A percentile compares a stretch with the other conserved stretches of the same genome.
Conservation (phyloP, 345 rosid species). For the Carallia brachiata region DNA sequence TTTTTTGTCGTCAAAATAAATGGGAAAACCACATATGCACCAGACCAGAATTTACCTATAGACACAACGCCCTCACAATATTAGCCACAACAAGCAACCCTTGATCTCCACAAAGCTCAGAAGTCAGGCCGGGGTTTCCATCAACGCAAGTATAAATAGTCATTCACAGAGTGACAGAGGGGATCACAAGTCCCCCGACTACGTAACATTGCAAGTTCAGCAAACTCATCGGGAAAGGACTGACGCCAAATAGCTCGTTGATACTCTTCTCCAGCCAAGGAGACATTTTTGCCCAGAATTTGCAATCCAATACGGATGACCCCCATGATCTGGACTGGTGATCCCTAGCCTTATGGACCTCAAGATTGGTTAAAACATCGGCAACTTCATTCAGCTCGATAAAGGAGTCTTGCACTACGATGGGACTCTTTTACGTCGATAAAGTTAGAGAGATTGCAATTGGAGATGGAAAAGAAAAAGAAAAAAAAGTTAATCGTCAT, state of each 20-base stretch:
- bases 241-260: slow-evolving; percentile 56
- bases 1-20: too few relatives aligned
- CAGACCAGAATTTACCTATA: slow-evolving; percentile 32
- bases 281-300: slow-evolving; percentile 58
- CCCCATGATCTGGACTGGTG: slow-evolving; percentile 34
- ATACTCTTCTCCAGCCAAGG: slow-evolving; percentile 56
- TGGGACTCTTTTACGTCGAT: too few relatives aligned
- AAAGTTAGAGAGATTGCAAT: too few relatives aligned
- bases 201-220: slow-evolving; percentile 37
- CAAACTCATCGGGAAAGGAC: slow-evolving; percentile 52
- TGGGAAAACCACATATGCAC: too few relatives aligned
- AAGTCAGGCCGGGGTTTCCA: slow-evolving; percentile 40
- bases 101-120: slow-evolving; percentile 41
- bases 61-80: slow-evolving; percentile 47
- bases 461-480: too few relatives aligned
- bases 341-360: slow-evolving; percentile 18
- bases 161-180: slow-evolving; percentile 42
- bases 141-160: slow-evolving; percentile 59
- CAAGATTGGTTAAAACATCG: slow-evolving; percentile 28
- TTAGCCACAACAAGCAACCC: slow-evolving; percentile 51
- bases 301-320: slow-evolving; percentile 54
- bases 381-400: slow-evolving; percentile 43
- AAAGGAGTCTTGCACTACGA: slow-evolving; percentile 48
- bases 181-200: slow-evolving; percentile 67
- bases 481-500: too few relatives aligned